Base-by-base conservation (phyloP, 306 rosid genomes). In the Malus orientalis region DNA sequence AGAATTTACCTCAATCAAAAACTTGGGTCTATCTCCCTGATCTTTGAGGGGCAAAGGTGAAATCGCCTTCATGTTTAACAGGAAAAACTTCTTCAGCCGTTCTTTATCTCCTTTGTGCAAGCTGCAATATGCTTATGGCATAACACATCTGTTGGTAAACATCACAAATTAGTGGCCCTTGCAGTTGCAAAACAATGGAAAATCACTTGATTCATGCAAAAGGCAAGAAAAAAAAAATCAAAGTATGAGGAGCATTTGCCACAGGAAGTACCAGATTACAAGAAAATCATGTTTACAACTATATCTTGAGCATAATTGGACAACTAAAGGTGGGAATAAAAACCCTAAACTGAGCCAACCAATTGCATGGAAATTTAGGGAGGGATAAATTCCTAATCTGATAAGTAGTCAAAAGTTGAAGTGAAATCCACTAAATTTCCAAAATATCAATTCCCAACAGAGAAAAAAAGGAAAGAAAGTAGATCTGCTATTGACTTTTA, bases 1-100 rank as follows among this genome's bases (percentile, higher is more conserved):
- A 78, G 78, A 79, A 75, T 13, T 13, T 66, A 92, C 97, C 96
- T 89, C 96, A 29, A 55, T 25, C 42, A 86, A 86, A 77, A 42
- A 40, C n/a, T 70, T 77, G 9, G 76, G 85, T 40, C 80, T 84
- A 76, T 82, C 93, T 71, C 85, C 84, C 67, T 58, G 84, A 79
- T 79, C 73, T 71, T 80, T 84, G 25, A 67, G 32, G 69, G 84
- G 73, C 70, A 71, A 67, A 57, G 81, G 71, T 47, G 63, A 74
- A 72, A 78, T 80, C 11, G 73, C 38, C 62, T 81, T 53, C 96
- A 92, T 92, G 77, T 81, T 76, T 29, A 18, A 62, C 69, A 23
- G 65, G 29, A 23, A 82, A 54, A 30, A n/a, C 53, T 82, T 66
- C 79, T 79, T 81, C 75, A 78, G 63, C 60, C 4, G 69, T 4